phyloP scores from a whole-genome alignment of 2,329 filamentous ascomycete species.

The Aspergillus vadensis region DNA sequence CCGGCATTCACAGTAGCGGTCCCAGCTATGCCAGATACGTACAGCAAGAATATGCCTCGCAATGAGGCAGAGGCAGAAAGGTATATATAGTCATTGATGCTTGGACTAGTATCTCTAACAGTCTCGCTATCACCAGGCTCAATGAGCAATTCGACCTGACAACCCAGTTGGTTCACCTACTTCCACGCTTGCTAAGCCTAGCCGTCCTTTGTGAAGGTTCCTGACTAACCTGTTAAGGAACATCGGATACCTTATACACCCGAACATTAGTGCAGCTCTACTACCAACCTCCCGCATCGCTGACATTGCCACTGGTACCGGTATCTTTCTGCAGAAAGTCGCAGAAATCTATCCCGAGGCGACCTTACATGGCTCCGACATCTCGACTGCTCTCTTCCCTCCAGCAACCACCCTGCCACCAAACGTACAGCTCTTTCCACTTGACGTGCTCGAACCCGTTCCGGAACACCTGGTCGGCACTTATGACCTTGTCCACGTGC shows the following conservation, averaged over 20 bases:
- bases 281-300: background rate
- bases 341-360: background rate
- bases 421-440: background rate
- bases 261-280: background rate
- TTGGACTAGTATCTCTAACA: background rate
- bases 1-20: background rate
- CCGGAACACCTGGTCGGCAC: background rate
- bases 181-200: background rate
- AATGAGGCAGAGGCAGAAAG: background rate
- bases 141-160: background rate
- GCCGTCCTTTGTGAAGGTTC: background rate
- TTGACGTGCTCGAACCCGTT: background rate
- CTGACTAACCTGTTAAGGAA: background rate
- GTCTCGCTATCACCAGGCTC: background rate
- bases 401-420: background rate
- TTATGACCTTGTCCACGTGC: background rate
- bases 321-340: background rate
- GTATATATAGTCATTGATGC: background rate
- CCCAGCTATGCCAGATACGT: background rate
- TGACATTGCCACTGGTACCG: constrained; percentile 1
- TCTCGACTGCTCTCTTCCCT: background rate
- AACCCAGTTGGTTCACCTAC: background rate
- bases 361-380: background rate
- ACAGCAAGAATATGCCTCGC: background rate
- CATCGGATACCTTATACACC: background rate